Base-by-base conservation (phyloP, 139 green algal species). In the Deuterostichococcus epilithicus region DNA sequence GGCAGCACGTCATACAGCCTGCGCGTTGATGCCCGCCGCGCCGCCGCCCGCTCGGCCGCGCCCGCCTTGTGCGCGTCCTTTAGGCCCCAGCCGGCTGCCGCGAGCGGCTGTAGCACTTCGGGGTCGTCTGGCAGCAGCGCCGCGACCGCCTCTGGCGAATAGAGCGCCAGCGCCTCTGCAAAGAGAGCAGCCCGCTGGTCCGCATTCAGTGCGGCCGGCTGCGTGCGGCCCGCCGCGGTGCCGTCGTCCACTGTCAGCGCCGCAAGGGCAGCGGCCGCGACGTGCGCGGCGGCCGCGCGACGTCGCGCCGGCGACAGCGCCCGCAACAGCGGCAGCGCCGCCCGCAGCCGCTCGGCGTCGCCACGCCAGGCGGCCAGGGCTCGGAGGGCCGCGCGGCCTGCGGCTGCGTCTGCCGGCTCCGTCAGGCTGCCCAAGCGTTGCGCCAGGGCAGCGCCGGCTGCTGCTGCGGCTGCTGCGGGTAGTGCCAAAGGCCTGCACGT, bases 291-390 rank as follows among this genome's bases (percentile, higher is more conserved):
- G 10, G 72, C 75, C 1, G 52, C 83, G 72, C 10, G 74, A 75
- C 3, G 23, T 59, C 20, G 77, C 71, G 35, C 82, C 82, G 5
- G 37, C 66, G 32, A 89, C 83, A 45, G 78, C 85, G 44, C 79
- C 79, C 1, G 82, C 58, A 34, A 73, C 68, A 32, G 74, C 82
- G 36, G 82, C 81, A 0, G 38, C 25, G 52, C 52, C 10, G 52
- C 52, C 20, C 28, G 52, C 52, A 63, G 52, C 13, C 52, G 52
- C 20, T 13, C 52, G 20, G 52, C 52, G 13, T 13, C 18, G 10
- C 18, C 5, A 13, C 52, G 52, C 52, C 52, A 63, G 52, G 13
- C 52, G 3, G 52, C 52, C 52, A 28, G 10, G 10, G 18, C 18
- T 5, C 52, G 52, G 18, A 63, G 52, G 52, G 20, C 18, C 3